Conservation (phyloP, 192 early-diverging fungal genomes). For the Podila clonocystis region DNA sequence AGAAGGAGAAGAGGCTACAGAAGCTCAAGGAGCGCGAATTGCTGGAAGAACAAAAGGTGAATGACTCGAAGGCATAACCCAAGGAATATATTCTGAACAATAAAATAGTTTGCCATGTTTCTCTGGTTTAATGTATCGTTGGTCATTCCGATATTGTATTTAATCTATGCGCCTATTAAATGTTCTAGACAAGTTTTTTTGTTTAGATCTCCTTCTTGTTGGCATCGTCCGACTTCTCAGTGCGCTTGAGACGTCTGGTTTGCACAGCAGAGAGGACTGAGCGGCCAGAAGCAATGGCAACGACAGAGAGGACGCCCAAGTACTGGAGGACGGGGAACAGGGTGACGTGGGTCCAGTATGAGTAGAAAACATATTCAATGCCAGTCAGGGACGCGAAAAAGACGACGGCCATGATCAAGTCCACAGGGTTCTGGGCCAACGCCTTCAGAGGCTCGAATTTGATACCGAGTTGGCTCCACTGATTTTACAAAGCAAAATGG, state of each 20-base stretch:
- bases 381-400: conserved; percentile 57
- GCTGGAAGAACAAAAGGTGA: not conserved
- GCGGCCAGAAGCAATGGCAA: conserved; percentile 56
- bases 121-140: not conserved
- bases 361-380: conserved; percentile 59
- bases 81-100: not conserved
- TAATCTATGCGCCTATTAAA: not conserved
- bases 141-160: not conserved
- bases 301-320: conserved; percentile 45
- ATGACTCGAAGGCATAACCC: not conserved
- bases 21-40: not conserved
- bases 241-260: conserved; percentile 37
- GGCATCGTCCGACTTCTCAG: conserved; percentile 3
- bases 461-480: conserved; percentile 58
- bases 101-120: too few species aligned
- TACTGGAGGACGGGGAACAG: conserved; percentile 60
- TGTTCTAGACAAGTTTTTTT: not conserved
- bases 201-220: conserved; percentile 32
- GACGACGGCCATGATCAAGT: conserved; percentile 35
- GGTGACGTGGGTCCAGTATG: conserved; percentile 62
- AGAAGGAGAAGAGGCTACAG: conserved; percentile 13
- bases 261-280: conserved; percentile 56
- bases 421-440: conserved; percentile 22
- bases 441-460: conserved; percentile 52
- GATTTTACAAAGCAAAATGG: not conserved